These are phyloP conservation scores for Phytophthora uliginosa DNA, from an alignment of 352 stramenopile genomes.

Conservation along the genomic window DNA sequence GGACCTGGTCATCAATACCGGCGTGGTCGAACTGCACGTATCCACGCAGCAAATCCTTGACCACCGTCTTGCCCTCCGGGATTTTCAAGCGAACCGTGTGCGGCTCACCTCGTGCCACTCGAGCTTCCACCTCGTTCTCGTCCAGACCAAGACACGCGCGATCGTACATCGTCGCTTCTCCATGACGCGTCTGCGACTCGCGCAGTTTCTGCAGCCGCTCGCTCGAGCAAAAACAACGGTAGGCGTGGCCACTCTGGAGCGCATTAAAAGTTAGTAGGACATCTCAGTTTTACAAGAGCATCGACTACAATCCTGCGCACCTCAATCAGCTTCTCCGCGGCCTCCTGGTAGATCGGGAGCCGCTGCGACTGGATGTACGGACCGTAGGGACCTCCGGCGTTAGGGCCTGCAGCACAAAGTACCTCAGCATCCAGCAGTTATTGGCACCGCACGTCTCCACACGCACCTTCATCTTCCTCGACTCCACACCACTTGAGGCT, in stretches of 20 bases:
- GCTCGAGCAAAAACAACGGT: slow-evolving; percentile 97
- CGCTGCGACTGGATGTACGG: slow-evolving; percentile 99
- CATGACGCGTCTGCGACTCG: slow-evolving; percentile 90
- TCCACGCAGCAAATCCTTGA: slow-evolving; percentile 97
- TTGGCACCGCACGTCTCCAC: neutral
- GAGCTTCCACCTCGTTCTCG: slow-evolving; percentile 89
- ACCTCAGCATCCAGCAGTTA: slow-evolving; percentile 5
- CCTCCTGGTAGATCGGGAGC: slow-evolving; percentile 93
- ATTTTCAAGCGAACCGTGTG: slow-evolving; percentile 97
- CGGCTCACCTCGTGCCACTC: slow-evolving; percentile 88
- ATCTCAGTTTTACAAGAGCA: neutral
- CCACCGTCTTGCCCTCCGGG: slow-evolving; percentile 91
- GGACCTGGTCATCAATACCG: slow-evolving; percentile 92
- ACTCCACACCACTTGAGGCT: slow-evolving; percentile 97
- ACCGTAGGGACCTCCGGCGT: slow-evolving; percentile 89
- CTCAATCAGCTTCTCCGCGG: slow-evolving; percentile 91
- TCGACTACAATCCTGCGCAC: slow-evolving; percentile 25
- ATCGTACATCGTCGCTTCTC: slow-evolving; percentile 98
- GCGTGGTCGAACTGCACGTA: slow-evolving; percentile 93
- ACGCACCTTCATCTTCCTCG: slow-evolving; percentile 96
- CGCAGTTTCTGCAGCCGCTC: slow-evolving; percentile 95
- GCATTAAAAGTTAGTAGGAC: neutral
- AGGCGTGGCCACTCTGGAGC: slow-evolving; percentile 91
- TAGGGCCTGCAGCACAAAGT: slow-evolving; percentile 72
- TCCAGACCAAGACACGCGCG: slow-evolving; percentile 96